Base-by-base conservation (phyloP, 306 rosid species). In the Lagenaria siceraria region DNA sequence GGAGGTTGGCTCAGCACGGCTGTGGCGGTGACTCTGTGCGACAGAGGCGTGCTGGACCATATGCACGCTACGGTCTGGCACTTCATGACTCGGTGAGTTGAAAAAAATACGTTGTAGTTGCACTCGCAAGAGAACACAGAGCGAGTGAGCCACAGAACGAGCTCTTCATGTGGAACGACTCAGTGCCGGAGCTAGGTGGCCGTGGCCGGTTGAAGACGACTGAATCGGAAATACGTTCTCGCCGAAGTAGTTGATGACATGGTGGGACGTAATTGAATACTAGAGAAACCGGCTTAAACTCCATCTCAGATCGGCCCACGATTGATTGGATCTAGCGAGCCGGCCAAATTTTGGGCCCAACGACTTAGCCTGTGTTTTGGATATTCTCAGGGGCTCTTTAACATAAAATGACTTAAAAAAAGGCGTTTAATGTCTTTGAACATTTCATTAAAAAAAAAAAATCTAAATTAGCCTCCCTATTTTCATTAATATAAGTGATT, bases 1-100 rank as follows among this genome's bases (percentile, higher is more conserved):
- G 89, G 90, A 7, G 93, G 96, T 14, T 80, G 85, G 60, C 69
- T 27, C 71, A 91, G 86, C 52, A 81, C 85, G 36, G 96, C 87
- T 2, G 84, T 85, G 84, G 97, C 92, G 42, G 97, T 95, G 31
- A 88, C 88, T 21, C 80, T 80, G 84, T 91, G 96, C 48, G 96
- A 87, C 62, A 89, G 95, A 43, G 90, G 93, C 55, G 90, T 83
- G 86, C 78, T 86, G 1, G 97, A 86, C 97, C 97, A 95, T 79
- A 95, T 82, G 81, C 97, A 89, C 51, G 96, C 97, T 33, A 92
- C 97, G 64, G 90, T 92, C 85, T 85, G 90, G 93, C 99, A 90
- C 90, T 87, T 92, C 97, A 92, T 92, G 87, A 83, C 84, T 80
- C 87, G 40, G 78, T 81, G 87, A 80, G 81, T 80, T 74, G 61